Conservation (phyloP, 768 basidiomycete genomes). For the Cantharellus anzutake region DNA sequence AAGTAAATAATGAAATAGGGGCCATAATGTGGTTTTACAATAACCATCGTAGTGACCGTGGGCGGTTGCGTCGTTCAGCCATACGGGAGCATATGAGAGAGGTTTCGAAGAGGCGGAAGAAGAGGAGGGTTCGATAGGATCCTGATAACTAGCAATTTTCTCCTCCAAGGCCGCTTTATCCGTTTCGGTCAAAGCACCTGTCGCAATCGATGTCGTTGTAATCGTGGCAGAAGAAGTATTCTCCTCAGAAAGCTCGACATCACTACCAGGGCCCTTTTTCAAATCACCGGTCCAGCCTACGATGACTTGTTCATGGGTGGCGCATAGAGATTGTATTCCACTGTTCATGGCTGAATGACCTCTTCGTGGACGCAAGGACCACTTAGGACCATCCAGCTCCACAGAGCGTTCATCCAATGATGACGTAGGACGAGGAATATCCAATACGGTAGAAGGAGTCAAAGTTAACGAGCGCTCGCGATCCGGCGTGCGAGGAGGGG, state of each 20-base stretch:
- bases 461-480: constrained; percentile 27
- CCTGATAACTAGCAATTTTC: constrained; percentile 39
- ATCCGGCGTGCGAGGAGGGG: constrained; percentile 68
- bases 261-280: constrained; percentile 13
- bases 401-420: constrained; percentile 7
- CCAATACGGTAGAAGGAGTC: constrained; percentile 10
- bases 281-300: constrained; percentile 93
- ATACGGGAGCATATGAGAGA: constrained; percentile 72
- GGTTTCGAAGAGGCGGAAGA: constrained; percentile 27
- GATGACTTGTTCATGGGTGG: constrained; percentile 77
- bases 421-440: constrained; percentile 9
- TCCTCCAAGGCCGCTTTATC: constrained; percentile 49
- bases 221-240: too few species aligned
- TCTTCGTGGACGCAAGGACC: constrained; percentile 62
- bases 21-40: constrained; percentile 96
- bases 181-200: constrained; percentile 29
- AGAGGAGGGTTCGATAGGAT: constrained; percentile 35
- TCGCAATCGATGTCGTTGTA: too few species aligned
- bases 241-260: too few species aligned
- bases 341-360: constrained; percentile 93
- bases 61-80: constrained; percentile 75
- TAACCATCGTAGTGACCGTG: constrained; percentile 95
- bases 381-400: constrained; percentile 16
- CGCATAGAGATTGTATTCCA: constrained; percentile 68
- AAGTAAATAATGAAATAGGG: constrained; percentile 92